Base-by-base conservation (phyloP, 108 stramenopile species). In the Cyclotella cryptica region DNA sequence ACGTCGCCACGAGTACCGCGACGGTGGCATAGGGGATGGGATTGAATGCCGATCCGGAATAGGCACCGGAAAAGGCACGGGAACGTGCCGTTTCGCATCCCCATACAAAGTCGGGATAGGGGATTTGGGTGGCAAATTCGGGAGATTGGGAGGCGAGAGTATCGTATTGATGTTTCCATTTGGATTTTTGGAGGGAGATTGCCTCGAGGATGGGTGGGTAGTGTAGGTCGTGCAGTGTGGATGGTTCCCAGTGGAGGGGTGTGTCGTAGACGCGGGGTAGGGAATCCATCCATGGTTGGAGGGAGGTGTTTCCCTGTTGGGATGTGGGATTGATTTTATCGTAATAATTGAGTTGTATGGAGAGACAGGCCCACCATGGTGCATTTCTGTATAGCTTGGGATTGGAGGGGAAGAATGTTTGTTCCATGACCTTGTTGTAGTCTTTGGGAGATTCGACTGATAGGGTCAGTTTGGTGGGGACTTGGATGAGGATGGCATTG, bases 71-170 rank as follows among this genome's bases (percentile, higher is more conserved):
- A 66, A 95, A 95, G 53, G 91, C 94, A 21, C 94, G 86, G 44
- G 90, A 92, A 46, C 94, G 80, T 43, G 94, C 94, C 39, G 77
- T 83, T 73, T 95, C 94, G 53, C 89, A 89, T 21, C 92, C 94
- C 94, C 92, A 95, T 1, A 92, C 67, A 69, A 95, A 95, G 17
- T 92, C 87, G 19, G 87, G 82, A 69, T 81, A 95, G 0, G 87
- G 69, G 45, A 94, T 81, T 39, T n/a, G 45, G 1, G 71, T 63
- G 45, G 69, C 67, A 52, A 85, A 72, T 17, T 49, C 57, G 35
- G 47, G 28, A 10, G 79, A 71, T 5, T 75, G 53, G n/a, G 62
- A 30, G 15, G 64, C 52, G 2, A 84, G 55, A 22, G 61, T 43
- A 3, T 86, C 63, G 54, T 89, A 89, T 30, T 83, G 69, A 26